Base-by-base conservation (phyloP, 371 early-diverging fungal species). In the Mycotypha africana region DNA sequence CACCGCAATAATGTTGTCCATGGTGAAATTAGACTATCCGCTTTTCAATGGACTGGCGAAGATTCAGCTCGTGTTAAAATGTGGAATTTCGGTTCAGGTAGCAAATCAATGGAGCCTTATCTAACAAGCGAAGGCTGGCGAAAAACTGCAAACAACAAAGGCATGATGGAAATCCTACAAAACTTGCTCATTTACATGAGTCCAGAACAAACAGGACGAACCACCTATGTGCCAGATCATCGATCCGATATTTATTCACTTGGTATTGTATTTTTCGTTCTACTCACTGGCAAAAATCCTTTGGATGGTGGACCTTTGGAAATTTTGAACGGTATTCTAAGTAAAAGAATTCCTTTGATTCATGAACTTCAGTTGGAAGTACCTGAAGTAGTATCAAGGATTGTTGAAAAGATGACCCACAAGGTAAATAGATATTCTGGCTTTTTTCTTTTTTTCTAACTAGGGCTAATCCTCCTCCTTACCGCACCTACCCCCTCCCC, bases 131-230 rank as follows among this genome's bases (percentile, higher is more conserved):
- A 70, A 49, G 65, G 65, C 0, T 70, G 71, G 71, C 42, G 71
- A 19, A 70, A 67, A 36, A 60, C 67, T 2, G 56, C 56, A 7
- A 62, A 53, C 20, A 65, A 58, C 22, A 63, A 62, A 31, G 60
- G 58, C n/a, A 58, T 54, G 0, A 47, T 70, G 43, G 43, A 38
- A 3, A 40, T 56, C 34, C 42, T 64, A 35, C 47, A 53, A 19
- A 56, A 52, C 17, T 25, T 64, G 14, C 39, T 72, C n/a, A 53
- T 60, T 14, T 67, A 57, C 37, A 60, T 71, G 56, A 67, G 67
- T 34, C 67, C 67, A 21, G 78, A 79, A 38, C 78, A 79, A 43
- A 79, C 77, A 1, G 79, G 79, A 4, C 63, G 79, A 34, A 77
- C 79, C 4, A 74, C 67, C 42, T 75, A 77, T 20, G 58, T 65